phyloP scores from a whole-genome alignment of 345 rosid species.

The Camelina hispida region DNA sequence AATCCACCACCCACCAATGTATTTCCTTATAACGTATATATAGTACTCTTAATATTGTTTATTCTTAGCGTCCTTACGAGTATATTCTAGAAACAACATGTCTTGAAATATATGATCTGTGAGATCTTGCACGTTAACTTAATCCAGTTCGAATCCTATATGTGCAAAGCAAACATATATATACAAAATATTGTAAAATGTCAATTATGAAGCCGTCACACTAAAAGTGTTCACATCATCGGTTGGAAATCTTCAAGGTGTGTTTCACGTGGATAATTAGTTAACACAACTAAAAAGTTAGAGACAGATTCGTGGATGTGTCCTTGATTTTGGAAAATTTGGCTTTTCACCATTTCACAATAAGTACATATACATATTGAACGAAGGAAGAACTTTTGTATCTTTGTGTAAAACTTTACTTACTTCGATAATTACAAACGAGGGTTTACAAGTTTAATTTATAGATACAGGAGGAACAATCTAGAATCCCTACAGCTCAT shows the following conservation, averaged over 20 bases:
- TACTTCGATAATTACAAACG: too few relatives aligned
- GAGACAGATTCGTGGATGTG: conserved; percentile 4
- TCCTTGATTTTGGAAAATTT: not conserved
- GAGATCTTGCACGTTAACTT: conserved; percentile 32
- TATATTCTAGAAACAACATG: conserved; percentile 19
- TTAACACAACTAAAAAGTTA: not conserved
- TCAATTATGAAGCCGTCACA: conserved; percentile 27
- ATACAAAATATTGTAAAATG: not conserved
- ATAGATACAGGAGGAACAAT: too few relatives aligned
- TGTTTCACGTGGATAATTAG: conserved; percentile 40
- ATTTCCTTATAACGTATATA: not conserved
- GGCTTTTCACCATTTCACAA: conserved; percentile 13
- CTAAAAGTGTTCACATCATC: conserved; percentile 37
- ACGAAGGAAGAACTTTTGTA: too few relatives aligned
- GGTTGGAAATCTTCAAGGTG: conserved; percentile 29
- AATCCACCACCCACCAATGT: not conserved
- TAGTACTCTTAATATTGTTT: not conserved
- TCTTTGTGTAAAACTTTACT: too few relatives aligned
- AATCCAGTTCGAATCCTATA: conserved; percentile 8
- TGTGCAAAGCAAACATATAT: conserved; percentile 6
- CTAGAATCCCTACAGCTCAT: too few relatives aligned
- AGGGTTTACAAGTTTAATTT: too few relatives aligned
- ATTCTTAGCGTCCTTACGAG: conserved; percentile 17
- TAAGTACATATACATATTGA: not conserved
- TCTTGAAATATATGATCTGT: not conserved